These are phyloP conservation scores for button mushroom (Agaricus bisporus) DNA, from an alignment of 768 basidiomycete genomes.

Conservation along the genomic window DNA sequence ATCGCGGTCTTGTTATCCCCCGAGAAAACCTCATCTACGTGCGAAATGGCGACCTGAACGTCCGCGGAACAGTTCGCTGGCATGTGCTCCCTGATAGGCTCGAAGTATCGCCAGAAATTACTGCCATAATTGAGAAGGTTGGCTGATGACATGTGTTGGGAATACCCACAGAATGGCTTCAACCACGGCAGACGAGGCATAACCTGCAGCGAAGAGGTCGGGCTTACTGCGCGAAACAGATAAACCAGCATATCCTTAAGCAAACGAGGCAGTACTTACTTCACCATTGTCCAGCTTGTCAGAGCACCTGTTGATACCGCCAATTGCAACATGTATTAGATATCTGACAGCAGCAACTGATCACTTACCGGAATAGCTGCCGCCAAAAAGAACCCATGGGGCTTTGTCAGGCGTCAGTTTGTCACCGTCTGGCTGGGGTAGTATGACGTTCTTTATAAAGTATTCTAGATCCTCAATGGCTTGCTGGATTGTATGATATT, in stretches of 20 bases:
- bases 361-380: conserved; percentile 40
- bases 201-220: conserved; percentile 58
- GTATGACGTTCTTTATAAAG: conserved; percentile 58
- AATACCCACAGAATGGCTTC: conserved; percentile 46
- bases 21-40: conserved; percentile 54
- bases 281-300: conserved; percentile 64
- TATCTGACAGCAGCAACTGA: neutral
- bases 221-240: conserved; percentile 38
- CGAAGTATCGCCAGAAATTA: conserved; percentile 69
- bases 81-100: conserved; percentile 64
- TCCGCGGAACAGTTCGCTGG: conserved; percentile 71
- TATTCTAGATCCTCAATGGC: conserved; percentile 69
- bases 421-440: conserved; percentile 64
- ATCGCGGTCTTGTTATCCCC: conserved; percentile 40
- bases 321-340: neutral
- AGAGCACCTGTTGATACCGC: conserved; percentile 25
- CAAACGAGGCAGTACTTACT: conserved; percentile 31
- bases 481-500: conserved; percentile 63
- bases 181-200: conserved; percentile 62
- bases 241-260: neutral
- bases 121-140: conserved; percentile 18
- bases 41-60: conserved; percentile 53
- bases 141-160: neutral
- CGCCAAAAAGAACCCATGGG: conserved; percentile 46
- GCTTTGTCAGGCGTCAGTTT: conserved; percentile 49